These are phyloP conservation scores for Cryoendolithus antarcticus DNA, from an alignment of 2,329 filamentous ascomycete species.

Conservation along the genomic window DNA sequence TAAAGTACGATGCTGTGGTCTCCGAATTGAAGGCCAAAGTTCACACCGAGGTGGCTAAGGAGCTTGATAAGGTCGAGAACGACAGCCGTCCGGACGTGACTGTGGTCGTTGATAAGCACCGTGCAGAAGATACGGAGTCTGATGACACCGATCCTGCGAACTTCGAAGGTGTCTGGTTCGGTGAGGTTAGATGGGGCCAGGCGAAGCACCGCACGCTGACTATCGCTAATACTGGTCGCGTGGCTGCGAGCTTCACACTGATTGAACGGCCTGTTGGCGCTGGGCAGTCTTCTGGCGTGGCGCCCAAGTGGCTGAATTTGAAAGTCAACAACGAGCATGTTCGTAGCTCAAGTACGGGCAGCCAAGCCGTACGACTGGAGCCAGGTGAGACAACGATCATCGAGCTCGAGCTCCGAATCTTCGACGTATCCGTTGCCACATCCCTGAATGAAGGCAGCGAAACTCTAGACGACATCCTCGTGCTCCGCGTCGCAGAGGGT, in stretches of 20 bases:
- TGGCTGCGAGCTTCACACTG: slow-evolving; percentile 68
- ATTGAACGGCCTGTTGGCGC: slow-evolving; percentile 53
- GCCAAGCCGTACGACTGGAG: slow-evolving; percentile 52
- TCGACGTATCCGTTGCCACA: slow-evolving; percentile 52
- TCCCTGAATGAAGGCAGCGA: slow-evolving; percentile 57
- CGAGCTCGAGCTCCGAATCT: slow-evolving; percentile 55
- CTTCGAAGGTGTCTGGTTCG: slow-evolving; percentile 61
- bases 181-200: slow-evolving; percentile 57
- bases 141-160: slow-evolving; percentile 27
- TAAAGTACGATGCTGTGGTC: slow-evolving; percentile 78
- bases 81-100: slow-evolving; percentile 61
- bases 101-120: slow-evolving; percentile 58
- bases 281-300: slow-evolving; percentile 28
- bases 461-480: slow-evolving; percentile 71
- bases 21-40: slow-evolving; percentile 73
- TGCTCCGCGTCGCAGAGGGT: slow-evolving; percentile 71
- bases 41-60: slow-evolving; percentile 73
- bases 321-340: slow-evolving; percentile 15
- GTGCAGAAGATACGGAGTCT: slow-evolving; percentile 24
- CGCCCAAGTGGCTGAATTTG: slow-evolving; percentile 59
- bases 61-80: slow-evolving; percentile 84
- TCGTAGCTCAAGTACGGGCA: slow-evolving; percentile 10
- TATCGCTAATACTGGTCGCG: slow-evolving; percentile 82
- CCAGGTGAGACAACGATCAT: slow-evolving; percentile 74
- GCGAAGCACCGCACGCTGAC: slow-evolving; percentile 58